A percentile compares a stretch with the other conserved stretches of the same genome.
phyloP scores from a whole-genome alignment of 1,284 basidiomycete species.

The Ceratobasidium sp. region DNA sequence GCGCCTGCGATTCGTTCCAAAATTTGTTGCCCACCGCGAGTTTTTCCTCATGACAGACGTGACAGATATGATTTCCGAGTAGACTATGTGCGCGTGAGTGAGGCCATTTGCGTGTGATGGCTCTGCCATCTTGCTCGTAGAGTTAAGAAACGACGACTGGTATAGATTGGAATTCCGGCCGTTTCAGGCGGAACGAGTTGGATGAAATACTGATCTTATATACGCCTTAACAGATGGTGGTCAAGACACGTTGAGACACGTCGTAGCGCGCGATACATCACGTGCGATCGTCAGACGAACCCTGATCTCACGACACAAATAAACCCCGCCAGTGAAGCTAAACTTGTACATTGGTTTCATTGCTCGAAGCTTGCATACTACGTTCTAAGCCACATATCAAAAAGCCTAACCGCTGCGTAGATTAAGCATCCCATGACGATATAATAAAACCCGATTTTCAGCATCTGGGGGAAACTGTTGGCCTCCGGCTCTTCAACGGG shows the following conservation, averaged over 20 bases:
- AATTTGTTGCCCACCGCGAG: conserved; percentile 81
- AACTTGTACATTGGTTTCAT: no score
- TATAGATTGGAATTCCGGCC: no score
- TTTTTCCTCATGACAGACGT: conserved; percentile 98
- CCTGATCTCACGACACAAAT: background rate
- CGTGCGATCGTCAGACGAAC: background rate
- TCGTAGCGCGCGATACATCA: background rate
- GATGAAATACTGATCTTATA: no score
- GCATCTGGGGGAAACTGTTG: no score
- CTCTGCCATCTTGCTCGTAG: conserved; percentile 4
- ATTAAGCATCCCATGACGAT: no score
- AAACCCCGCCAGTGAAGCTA: background rate
- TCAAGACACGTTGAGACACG: conserved; percentile 12
- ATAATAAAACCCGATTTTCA: no score
- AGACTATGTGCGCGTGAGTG: conserved; percentile 68
- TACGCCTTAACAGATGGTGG: background rate
- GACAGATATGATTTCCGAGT: conserved; percentile 89
- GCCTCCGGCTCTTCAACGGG: no score
- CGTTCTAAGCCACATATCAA: no score
- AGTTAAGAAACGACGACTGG: no score
- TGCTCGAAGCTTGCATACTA: no score
- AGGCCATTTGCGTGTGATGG: conserved; percentile 17
- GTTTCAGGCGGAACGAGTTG: no score
- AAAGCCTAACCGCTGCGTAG: no score
- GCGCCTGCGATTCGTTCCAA: conserved; percentile 54